Evolutionary conservation across 345 rosid species (phyloP).

Genomic region (Psidium guajava): DNA sequence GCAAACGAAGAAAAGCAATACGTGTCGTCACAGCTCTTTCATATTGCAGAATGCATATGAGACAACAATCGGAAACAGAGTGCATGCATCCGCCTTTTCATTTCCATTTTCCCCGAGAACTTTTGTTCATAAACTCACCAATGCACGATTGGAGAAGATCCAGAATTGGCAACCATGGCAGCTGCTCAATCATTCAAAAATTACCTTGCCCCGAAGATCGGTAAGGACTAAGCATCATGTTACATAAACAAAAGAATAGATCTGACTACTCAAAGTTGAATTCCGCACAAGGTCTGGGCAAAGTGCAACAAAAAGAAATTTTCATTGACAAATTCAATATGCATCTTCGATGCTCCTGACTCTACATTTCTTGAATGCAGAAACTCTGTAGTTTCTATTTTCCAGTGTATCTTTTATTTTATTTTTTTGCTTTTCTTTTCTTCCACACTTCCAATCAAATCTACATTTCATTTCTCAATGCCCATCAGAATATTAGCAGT

Average conservation of each 20-base stretch:
- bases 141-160: not conserved
- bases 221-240: not conserved
- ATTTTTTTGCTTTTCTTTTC: not conserved
- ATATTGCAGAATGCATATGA: not conserved
- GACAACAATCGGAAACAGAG: not conserved
- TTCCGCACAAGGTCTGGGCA: not conserved
- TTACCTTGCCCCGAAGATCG: not conserved
- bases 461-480: constrained; percentile 33
- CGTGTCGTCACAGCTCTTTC: not conserved
- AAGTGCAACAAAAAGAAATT: constrained; percentile 10
- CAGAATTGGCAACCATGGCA: not conserved
- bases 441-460: constrained; percentile 15
- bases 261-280: not conserved
- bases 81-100: not conserved
- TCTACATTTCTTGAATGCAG: constrained; percentile 39
- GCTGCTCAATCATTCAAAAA: not conserved
- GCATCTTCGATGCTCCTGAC: constrained; percentile 28
- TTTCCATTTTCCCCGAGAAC: not conserved
- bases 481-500: constrained; percentile 22
- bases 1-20: not conserved
- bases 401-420: constrained; percentile 9
- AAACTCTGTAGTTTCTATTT: constrained; percentile 25
- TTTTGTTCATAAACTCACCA: not conserved
- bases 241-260: not conserved
- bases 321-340: constrained; percentile 23